Evolutionary conservation across 768 basidiomycete species (phyloP).

Genomic region (Leccinum fibrillosum): DNA sequence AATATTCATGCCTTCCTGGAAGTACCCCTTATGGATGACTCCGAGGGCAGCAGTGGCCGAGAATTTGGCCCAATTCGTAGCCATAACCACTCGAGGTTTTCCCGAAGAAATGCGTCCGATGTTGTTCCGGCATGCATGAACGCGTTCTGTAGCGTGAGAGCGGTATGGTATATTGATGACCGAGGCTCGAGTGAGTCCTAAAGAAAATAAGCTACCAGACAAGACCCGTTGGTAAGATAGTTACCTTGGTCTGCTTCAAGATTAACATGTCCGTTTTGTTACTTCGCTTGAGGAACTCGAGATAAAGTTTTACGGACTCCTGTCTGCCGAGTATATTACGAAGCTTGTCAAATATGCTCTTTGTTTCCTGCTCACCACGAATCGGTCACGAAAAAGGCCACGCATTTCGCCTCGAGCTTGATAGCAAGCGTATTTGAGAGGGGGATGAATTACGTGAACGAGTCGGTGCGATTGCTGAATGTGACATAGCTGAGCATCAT

Average conservation of each 20-base stretch:
- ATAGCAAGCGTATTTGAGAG: no score
- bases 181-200: constrained; percentile 90
- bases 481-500: constrained; percentile 11
- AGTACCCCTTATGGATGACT: constrained; percentile 96
- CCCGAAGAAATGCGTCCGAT: constrained; percentile 88
- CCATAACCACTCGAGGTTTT: constrained; percentile 97
- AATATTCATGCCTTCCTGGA: constrained; percentile 88
- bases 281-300: constrained; percentile 93
- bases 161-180: constrained; percentile 96
- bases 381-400: constrained; percentile 8
- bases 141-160: constrained; percentile 93
- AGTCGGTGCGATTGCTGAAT: no score
- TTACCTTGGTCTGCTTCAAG: constrained; percentile 88
- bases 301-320: constrained; percentile 87
- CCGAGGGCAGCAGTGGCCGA: constrained; percentile 96
- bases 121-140: constrained; percentile 99
- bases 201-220: constrained; percentile 4
- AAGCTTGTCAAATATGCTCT: constrained; percentile 67
- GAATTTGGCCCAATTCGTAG: constrained; percentile 98
- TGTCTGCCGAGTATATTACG: constrained; percentile 85
- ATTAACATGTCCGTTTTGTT: constrained; percentile 91
- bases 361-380: constrained; percentile 45
- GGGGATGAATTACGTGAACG: no score
- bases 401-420: no score
- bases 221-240: background rate